These are phyloP conservation scores for Cordyceps farinosa DNA, from an alignment of 2,329 filamentous ascomycete genomes.

Conservation along the genomic window DNA sequence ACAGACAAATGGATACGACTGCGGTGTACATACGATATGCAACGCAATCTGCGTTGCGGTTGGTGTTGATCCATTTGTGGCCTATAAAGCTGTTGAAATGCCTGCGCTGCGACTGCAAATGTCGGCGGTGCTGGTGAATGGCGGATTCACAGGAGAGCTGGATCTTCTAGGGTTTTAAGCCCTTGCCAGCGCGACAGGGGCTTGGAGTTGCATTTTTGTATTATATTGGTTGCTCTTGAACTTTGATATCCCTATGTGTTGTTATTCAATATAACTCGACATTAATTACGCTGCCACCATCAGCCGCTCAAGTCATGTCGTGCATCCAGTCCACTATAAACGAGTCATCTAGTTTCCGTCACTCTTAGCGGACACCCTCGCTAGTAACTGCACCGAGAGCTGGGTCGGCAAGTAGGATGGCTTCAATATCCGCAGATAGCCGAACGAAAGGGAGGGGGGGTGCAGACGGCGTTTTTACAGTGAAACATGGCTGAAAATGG, in stretches of 20 bases:
- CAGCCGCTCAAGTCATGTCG: neutral
- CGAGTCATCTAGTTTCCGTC: no score
- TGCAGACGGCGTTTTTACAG: no score
- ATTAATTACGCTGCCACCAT: neutral
- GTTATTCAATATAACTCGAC: neutral
- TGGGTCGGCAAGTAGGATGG: neutral
- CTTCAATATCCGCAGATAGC: neutral
- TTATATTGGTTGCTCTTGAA: neutral
- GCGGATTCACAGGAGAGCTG: constrained; percentile 62
- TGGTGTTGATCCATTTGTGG: constrained; percentile 48
- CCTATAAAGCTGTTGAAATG: constrained; percentile 53
- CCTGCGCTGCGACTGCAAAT: constrained; percentile 57
- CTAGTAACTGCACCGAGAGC: neutral
- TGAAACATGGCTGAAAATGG: no score
- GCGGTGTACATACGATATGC: constrained; percentile 72
- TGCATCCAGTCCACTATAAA: no score
- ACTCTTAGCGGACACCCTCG: neutral
- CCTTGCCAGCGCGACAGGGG: neutral
- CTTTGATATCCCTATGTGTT: neutral
- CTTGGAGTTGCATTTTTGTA: neutral
- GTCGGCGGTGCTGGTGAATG: constrained; percentile 62
- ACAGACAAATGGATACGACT: constrained; percentile 69
- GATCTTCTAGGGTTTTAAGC: constrained; percentile 32
- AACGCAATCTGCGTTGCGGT: constrained; percentile 64
- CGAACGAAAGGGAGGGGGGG: neutral